Percentiles rank a stretch among this genome's conserved stretches.
Evolutionary conservation across 2,329 filamentous ascomycete genomes (phyloP).

Genomic region (Trichoderma simmonsii): DNA sequence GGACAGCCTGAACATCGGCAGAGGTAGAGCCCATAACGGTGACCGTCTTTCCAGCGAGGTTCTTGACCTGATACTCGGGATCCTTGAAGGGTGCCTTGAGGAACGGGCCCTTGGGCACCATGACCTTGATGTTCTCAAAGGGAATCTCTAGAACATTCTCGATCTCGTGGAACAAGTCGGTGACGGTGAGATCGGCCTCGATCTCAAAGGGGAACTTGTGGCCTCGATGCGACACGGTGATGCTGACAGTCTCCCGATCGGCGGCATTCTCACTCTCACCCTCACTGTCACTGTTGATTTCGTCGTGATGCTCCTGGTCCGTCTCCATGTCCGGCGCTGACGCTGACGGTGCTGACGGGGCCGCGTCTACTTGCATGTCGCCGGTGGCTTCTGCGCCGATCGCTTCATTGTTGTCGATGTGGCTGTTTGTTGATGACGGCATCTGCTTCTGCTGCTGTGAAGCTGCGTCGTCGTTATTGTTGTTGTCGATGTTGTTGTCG

Average conservation of each 20-base stretch:
- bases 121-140: constrained; percentile 62
- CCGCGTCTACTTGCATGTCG: background rate
- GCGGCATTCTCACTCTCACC: background rate
- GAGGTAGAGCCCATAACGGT: constrained; percentile 63
- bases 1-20: constrained; percentile 56
- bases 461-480: background rate
- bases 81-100: constrained; percentile 64
- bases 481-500: background rate
- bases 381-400: background rate
- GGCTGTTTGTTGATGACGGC: background rate
- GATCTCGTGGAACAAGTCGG: constrained; percentile 60
- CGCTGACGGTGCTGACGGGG: background rate
- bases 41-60: constrained; percentile 57
- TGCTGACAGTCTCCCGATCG: background rate
- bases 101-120: constrained; percentile 62
- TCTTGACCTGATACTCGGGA: constrained; percentile 46
- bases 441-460: background rate
- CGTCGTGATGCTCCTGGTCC: background rate
- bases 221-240: constrained; percentile 12
- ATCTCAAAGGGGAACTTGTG: constrained; percentile 11
- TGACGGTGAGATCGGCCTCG: constrained; percentile 44
- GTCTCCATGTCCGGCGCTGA: background rate
- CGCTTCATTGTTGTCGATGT: background rate
- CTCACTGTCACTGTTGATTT: background rate
- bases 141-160: constrained; percentile 57